Conservation (phyloP, 2,329 filamentous ascomycete genomes). For the Leptographium radiaticola region DNA sequence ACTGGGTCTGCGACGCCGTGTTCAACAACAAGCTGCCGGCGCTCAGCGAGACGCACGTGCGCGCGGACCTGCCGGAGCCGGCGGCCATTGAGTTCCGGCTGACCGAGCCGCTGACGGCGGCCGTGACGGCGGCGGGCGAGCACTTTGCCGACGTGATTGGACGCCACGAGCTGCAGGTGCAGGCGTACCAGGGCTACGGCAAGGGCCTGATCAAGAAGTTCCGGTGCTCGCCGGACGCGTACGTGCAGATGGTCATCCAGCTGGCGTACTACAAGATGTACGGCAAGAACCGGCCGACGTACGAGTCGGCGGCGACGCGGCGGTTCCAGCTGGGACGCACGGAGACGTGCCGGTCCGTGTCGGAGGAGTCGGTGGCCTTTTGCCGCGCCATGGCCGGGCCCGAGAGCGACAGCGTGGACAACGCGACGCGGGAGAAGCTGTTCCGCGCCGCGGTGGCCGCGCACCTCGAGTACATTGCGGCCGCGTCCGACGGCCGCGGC, state of each 20-base stretch:
- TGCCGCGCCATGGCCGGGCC: slow-evolving; percentile 75
- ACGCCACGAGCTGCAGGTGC: slow-evolving; percentile 81
- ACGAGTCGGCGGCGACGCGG: slow-evolving; percentile 89
- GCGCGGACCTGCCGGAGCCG: slow-evolving; percentile 76
- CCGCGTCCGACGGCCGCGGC: slow-evolving; percentile 82
- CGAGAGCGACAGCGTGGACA: slow-evolving; percentile 31
- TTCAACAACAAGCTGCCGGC: slow-evolving; percentile 81
- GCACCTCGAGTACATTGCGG: slow-evolving; percentile 82
- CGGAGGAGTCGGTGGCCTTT: slow-evolving; percentile 82
- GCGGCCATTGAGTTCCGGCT: slow-evolving; percentile 65
- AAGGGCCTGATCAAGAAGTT: slow-evolving; percentile 99
- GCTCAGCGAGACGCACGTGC: slow-evolving; percentile 63
- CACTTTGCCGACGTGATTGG: slow-evolving; percentile 76
- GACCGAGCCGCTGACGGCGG: slow-evolving; percentile 56
- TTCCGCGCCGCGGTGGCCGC: slow-evolving; percentile 72
- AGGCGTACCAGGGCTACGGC: slow-evolving; percentile 94
- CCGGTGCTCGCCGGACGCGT: slow-evolving; percentile 94
- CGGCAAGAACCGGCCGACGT: slow-evolving; percentile 92
- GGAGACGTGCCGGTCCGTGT: slow-evolving; percentile 87
- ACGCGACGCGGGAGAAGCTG: slow-evolving; percentile 42
- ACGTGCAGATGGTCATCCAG: slow-evolving; percentile 97
- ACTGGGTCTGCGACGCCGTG: slow-evolving; percentile 84
- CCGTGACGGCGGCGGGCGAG: slow-evolving; percentile 64
- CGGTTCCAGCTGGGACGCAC: slow-evolving; percentile 95
- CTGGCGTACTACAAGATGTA: slow-evolving; percentile 99